Conservation (phyloP, 352 stramenopile genomes). For the Phytophthora kernoviae region DNA sequence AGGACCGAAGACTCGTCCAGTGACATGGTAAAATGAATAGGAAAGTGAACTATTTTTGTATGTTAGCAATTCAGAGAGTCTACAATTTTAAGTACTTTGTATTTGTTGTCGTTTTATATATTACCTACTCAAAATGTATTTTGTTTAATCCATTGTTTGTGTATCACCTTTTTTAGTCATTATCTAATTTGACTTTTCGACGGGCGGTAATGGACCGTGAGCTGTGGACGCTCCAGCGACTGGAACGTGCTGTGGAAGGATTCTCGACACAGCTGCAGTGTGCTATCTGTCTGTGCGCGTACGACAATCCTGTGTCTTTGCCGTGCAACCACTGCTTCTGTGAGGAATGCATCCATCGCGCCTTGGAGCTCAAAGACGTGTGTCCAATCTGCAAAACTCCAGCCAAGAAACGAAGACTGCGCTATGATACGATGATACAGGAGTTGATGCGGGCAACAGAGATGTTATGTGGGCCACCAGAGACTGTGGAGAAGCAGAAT, state of each 20-base stretch:
- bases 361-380: slow-evolving; percentile 74
- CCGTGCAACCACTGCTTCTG: slow-evolving; percentile 91
- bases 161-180: slow-evolving; percentile 3
- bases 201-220: slow-evolving; percentile 18
- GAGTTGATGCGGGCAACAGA: slow-evolving; percentile 66
- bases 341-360: slow-evolving; percentile 86
- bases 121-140: not conserved
- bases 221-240: slow-evolving; percentile 49
- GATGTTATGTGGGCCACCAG: slow-evolving; percentile 44
- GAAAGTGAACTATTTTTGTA: not conserved
- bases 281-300: slow-evolving; percentile 83
- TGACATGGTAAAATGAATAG: slow-evolving; percentile 43
- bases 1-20: slow-evolving; percentile 72
- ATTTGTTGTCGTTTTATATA: too few relatives aligned
- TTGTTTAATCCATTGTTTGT: too few relatives aligned
- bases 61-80: not conserved
- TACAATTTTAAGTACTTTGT: not conserved
- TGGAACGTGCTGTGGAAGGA: slow-evolving; percentile 60
- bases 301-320: slow-evolving; percentile 70
- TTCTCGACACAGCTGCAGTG: slow-evolving; percentile 83
- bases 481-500: not conserved
- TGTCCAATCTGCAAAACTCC: slow-evolving; percentile 88
- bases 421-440: slow-evolving; percentile 79
- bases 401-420: slow-evolving; percentile 77
- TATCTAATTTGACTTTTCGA: not conserved